Base-by-base conservation (phyloP, 108 stramenopile genomes). In the Cyclotella baltica region DNA sequence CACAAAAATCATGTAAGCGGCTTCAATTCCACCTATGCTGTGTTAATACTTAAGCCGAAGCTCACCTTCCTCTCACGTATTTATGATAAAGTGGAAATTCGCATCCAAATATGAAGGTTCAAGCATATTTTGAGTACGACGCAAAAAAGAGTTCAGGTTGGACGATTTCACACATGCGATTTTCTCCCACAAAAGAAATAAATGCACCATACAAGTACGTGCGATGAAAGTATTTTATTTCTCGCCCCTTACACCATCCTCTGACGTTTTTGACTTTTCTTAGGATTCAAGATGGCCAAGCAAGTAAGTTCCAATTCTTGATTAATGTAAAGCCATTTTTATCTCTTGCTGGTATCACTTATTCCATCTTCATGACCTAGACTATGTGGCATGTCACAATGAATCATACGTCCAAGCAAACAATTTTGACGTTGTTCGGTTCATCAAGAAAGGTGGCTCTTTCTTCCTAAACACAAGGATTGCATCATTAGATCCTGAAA, bases 101-200 rank as follows among this genome's bases (percentile, higher is more conserved):
- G 20, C 62, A 79, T 43, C 72, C 77, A 46, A 56, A 84, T 30
- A 89, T 87, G 86, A 64, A 62, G n/a, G 86, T 85, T 0, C 88
- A 89, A 78, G 88, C 86, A 22, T 89, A 89, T 58, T 86, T 89
- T 62, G 88, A 89, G 34, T 89, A 89, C 43, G 88, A 89, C 76
- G 78, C 88, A 27, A 89, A 89, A 72, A 89, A 89, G 51, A 76
- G 74, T 8, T 81, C 79, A 67, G 88, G 88, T 0, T 89, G 84
- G 80, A 89, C 88, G 23, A 73, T 87, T 10, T 84, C 83, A 8
- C 85, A 89, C 40, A 20, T 89, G 62, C 57, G 88, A 25, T 89
- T 89, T 55, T 77, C 83, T 11, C 72, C 62, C 13, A 25, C 48
- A 3, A 43, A 74, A 6, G 59, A 20, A 37, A 31, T 80, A 18